Conservation (phyloP, 2,329 filamentous ascomycete genomes). For the Parafenestella ontariensis region DNA sequence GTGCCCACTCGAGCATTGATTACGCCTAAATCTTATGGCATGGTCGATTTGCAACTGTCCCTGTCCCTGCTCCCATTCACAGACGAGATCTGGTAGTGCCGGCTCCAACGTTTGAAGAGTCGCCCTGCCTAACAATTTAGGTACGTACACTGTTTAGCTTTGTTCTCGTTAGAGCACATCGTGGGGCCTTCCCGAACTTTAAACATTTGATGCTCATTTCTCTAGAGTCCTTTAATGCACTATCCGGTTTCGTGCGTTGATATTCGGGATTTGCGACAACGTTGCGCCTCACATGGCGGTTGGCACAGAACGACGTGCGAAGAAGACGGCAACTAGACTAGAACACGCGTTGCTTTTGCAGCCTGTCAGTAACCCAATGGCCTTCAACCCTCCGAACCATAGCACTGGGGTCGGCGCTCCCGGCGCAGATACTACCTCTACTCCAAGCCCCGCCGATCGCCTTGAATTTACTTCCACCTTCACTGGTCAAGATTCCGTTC, state of each 20-base stretch:
- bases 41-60: constrained; percentile 43
- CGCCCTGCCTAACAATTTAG: constrained; percentile 34
- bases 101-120: constrained; percentile 46
- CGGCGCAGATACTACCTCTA: constrained; percentile 29
- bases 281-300: constrained; percentile 49
- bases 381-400: constrained; percentile 41
- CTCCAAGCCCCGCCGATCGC: constrained; percentile 30
- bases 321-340: constrained; percentile 43
- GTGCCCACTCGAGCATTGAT: constrained; percentile 35
- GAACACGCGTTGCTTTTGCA: constrained; percentile 43
- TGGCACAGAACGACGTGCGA: constrained; percentile 45
- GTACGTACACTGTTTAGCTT: constrained; percentile 36
- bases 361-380: constrained; percentile 44
- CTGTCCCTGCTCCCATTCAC: constrained; percentile 40
- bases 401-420: constrained; percentile 36
- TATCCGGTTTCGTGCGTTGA: constrained; percentile 28
- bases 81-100: constrained; percentile 42
- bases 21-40: constrained; percentile 40
- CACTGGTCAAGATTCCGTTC: constrained; percentile 22
- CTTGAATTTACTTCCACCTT: constrained; percentile 27
- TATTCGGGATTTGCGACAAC: constrained; percentile 36
- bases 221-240: constrained; percentile 40
- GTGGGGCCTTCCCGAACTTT: constrained; percentile 31
- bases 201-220: constrained; percentile 39
- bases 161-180: constrained; percentile 19